Percentiles rank a stretch among this genome's conserved stretches.
Conservation (phyloP, 2,329 filamentous ascomycete species). For the Talaromyces sp. region DNA sequence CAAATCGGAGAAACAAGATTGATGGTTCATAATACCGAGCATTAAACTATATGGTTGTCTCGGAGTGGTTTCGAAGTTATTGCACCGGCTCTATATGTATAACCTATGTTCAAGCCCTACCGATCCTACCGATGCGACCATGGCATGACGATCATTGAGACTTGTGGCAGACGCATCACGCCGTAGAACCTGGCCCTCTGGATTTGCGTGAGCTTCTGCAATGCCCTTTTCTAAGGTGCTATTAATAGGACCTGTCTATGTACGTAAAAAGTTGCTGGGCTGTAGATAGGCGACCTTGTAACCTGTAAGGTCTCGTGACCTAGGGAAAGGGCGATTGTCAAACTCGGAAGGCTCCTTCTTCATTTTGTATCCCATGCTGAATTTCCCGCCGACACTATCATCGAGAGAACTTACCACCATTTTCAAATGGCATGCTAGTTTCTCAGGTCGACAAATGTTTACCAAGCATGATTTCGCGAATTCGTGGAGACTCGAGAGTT, state of each 20-base stretch:
- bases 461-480: neutral
- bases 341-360: neutral
- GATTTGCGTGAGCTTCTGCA: neutral
- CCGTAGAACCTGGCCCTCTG: neutral
- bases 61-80: neutral
- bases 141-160: neutral
- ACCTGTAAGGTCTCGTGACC: neutral
- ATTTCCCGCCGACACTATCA: neutral
- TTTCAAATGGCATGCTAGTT: neutral
- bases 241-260: neutral
- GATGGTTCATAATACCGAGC: neutral
- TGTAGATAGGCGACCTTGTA: neutral
- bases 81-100: neutral
- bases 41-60: neutral
- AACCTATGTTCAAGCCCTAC: neutral
- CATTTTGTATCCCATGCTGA: neutral
- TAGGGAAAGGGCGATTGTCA: neutral
- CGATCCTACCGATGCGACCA: neutral
- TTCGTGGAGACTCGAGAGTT: neutral
- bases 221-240: neutral
- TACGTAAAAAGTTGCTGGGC: neutral
- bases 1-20: conserved; percentile 21
- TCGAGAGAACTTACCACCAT: neutral
- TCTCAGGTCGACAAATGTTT: neutral
- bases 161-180: neutral